Percentiles rank a stretch among this genome's conserved stretches.
Conservation (phyloP, 352 stramenopile genomes). For the Phytopythium kandeliae region DNA sequence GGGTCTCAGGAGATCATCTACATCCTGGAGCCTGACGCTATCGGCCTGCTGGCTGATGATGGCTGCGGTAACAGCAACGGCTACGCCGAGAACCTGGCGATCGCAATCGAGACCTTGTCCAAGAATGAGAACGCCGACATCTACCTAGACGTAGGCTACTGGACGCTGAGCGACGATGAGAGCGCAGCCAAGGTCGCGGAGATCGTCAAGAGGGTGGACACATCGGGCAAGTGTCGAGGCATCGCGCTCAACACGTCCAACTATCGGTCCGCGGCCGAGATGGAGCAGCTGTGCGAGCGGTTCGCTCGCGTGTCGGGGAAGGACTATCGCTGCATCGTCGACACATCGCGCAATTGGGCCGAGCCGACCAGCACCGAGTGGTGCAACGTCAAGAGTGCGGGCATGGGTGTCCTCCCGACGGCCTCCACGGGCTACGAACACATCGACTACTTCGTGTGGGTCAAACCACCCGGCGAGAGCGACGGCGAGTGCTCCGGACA, state of each 20-base stretch:
- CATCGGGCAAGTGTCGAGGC: conserved; percentile 21
- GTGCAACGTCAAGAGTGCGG: conserved; percentile 34
- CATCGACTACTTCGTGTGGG: conserved; percentile 34
- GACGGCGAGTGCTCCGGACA: conserved; percentile 32
- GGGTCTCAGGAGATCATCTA: conserved; percentile 38
- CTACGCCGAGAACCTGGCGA: conserved; percentile 41
- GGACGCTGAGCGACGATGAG: conserved; percentile 27
- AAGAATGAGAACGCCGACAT: conserved; percentile 46
- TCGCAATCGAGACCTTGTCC: conserved; percentile 38
- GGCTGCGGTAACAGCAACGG: conserved; percentile 31
- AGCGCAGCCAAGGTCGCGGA: conserved; percentile 18
- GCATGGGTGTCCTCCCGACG: conserved; percentile 31
- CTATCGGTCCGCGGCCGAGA: conserved; percentile 33
- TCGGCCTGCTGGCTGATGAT: conserved; percentile 33
- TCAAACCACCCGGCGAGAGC: conserved; percentile 40
- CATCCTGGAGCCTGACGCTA: conserved; percentile 53
- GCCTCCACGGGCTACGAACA: conserved; percentile 20
- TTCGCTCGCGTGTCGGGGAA: conserved; percentile 22
- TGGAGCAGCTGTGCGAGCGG: conserved; percentile 17
- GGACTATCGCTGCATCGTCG: conserved; percentile 37
- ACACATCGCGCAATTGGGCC: conserved; percentile 32
- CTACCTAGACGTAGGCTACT: conserved; percentile 60
- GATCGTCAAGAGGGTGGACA: conserved; percentile 25
- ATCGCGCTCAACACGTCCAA: conserved; percentile 58
- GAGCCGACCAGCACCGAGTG: conserved; percentile 18